These are phyloP conservation scores for Albizia julibrissin DNA, from an alignment of 306 rosid species.

Conservation along the genomic window DNA sequence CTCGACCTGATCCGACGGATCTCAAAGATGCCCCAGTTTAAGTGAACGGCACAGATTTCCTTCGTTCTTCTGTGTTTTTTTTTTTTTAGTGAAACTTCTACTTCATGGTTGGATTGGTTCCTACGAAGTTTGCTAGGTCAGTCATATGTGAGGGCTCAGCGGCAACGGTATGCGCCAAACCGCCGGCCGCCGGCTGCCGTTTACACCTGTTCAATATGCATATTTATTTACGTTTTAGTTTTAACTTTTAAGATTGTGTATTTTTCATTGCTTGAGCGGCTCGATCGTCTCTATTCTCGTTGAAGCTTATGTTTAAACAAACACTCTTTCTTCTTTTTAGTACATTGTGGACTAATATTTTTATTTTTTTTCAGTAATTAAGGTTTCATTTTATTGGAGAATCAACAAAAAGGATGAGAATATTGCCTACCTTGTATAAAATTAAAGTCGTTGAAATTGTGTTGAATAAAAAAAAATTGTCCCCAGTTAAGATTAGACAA, in stretches of 20 bases:
- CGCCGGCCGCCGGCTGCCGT: conserved; percentile 8
- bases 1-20: not conserved
- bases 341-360: not conserved
- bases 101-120: not conserved
- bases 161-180: not conserved
- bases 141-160: not conserved
- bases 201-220: not conserved
- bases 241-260: not conserved
- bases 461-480: not conserved
- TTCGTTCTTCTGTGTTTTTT: not conserved
- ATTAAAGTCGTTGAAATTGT: not conserved
- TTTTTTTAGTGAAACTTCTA: not conserved
- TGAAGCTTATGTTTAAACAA: not conserved
- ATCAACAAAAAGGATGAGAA: not conserved
- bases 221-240: not conserved
- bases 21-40: not conserved
- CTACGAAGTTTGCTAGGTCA: not conserved
- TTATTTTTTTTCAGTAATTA: not conserved
- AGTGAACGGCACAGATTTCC: conserved; percentile 12
- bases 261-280: not conserved
- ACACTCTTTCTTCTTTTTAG: not conserved
- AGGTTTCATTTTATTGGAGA: not conserved
- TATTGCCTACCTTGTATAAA: not conserved
- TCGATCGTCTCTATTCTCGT: not conserved
- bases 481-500: not conserved